Base-by-base conservation (phyloP, 306 rosid genomes). In the Bauhinia variegata region DNA sequence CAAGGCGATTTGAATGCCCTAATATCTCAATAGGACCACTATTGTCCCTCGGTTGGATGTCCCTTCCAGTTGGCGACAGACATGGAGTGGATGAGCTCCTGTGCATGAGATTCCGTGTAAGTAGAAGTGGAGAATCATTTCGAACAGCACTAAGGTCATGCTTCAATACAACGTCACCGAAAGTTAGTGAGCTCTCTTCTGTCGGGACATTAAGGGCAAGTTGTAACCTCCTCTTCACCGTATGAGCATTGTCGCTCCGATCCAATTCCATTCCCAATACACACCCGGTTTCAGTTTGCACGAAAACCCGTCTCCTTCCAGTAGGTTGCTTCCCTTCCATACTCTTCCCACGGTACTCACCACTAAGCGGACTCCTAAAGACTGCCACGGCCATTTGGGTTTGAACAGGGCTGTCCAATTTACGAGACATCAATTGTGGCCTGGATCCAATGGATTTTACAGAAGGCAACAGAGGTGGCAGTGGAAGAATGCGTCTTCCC, bases 1-100 rank as follows among this genome's bases (percentile, higher is more conserved):
- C 63, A 79, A 86, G 85, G 59, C 16, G 74, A 32, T 70, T 79
- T 0, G 92, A 90, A 51, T 85, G 84, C 51, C 97, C 97, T 49
- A 93, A 66, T 52, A 88, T 87, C 88, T 90, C 99, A 36, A 93
- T 75, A 52, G 90, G 97, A 28, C 96, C 87, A 82, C 99, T 90
- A 79, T 54, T 83, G 72, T 93, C 99, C 75, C 83, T 79, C 11
- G 83, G 91, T 75, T 88, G 99, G 17, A 83, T 65, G 81, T 93
- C 99, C 84, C 78, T 86, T 43, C 96, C 97, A 3, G 86, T 82
- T 1, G 97, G 99, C 0, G 99, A 93, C 54, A 93, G 82, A 65
- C 99, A 93, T 0, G 99, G 99, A 61, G 99, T 93, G 34, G 99
- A 93, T 8, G 99, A 93, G 78, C 99, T 93, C 65, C 99, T 81